phyloP scores from a whole-genome alignment of 495 filamentous ascomycete species.

The Aspergillus affinis region DNA sequence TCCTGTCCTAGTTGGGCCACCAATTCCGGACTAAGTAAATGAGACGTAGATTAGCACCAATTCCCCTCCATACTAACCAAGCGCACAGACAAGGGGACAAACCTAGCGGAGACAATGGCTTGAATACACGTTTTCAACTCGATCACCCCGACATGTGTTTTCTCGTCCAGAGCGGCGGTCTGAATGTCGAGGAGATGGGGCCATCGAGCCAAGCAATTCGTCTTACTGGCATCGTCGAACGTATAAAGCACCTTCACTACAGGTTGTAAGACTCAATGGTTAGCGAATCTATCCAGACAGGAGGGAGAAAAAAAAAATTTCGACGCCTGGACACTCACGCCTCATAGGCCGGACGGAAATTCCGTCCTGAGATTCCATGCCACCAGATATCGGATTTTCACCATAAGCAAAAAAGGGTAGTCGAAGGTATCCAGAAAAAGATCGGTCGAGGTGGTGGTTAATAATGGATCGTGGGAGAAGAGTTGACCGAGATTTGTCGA shows the following conservation, averaged over 20 bases:
- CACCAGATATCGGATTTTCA: slow-evolving; percentile 29
- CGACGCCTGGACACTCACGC: slow-evolving; percentile 35
- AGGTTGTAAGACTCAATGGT: slow-evolving; percentile 11
- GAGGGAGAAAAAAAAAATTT: slow-evolving; percentile 4
- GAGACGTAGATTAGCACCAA: slow-evolving; percentile 10
- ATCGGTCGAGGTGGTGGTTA: background rate
- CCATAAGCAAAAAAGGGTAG: slow-evolving; percentile 28
- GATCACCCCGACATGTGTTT: slow-evolving; percentile 77
- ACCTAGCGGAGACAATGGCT: slow-evolving; percentile 75
- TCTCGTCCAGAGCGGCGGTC: slow-evolving; percentile 75
- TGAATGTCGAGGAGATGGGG: slow-evolving; percentile 78
- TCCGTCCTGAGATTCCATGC: slow-evolving; percentile 52
- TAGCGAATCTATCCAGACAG: slow-evolving; percentile 14
- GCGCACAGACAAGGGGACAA: slow-evolving; percentile 21
- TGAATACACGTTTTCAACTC: slow-evolving; percentile 89
- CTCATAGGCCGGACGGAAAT: slow-evolving; percentile 56
- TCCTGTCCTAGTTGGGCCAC: slow-evolving; percentile 81
- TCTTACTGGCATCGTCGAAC: slow-evolving; percentile 86
- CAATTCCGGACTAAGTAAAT: slow-evolving; percentile 73
- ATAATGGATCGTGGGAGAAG: background rate
- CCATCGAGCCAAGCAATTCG: slow-evolving; percentile 89
- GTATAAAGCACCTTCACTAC: slow-evolving; percentile 91
- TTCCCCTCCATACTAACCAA: background rate
- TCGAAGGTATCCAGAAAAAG: slow-evolving; percentile 1
- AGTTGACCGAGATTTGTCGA: slow-evolving; percentile 7